These are phyloP conservation scores for Chaetomium fimeti DNA, from an alignment of 495 filamentous ascomycete species.

Conservation along the genomic window DNA sequence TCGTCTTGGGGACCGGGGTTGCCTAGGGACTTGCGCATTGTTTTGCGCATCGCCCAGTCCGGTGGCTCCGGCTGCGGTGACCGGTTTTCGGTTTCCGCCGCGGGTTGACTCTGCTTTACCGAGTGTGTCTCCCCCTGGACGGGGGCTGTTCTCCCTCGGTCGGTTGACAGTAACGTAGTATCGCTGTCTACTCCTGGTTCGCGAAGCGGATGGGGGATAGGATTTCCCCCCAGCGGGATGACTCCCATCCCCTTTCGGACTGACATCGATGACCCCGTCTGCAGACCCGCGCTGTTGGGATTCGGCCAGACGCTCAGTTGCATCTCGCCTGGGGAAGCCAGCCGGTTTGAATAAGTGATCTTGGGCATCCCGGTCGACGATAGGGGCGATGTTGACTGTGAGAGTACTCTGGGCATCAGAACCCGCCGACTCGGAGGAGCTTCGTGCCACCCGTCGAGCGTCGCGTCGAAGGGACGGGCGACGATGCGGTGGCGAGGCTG, in stretches of 20 bases:
- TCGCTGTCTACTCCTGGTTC: slow-evolving; percentile 29
- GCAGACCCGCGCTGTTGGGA: slow-evolving; percentile 26
- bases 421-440: slow-evolving; percentile 9
- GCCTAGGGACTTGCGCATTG: slow-evolving; percentile 24
- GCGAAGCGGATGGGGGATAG: slow-evolving; percentile 11
- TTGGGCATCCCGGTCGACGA: slow-evolving; percentile 20
- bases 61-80: background rate
- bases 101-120: background rate
- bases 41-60: slow-evolving; percentile 31
- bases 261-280: background rate
- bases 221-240: background rate
- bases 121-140: background rate
- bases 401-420: slow-evolving; percentile 6
- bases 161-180: slow-evolving; percentile 30
- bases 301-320: slow-evolving; percentile 43
- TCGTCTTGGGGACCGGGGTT: background rate
- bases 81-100: too few species aligned
- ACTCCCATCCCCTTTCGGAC: background rate
- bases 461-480: slow-evolving; percentile 26
- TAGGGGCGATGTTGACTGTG: slow-evolving; percentile 22
- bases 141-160: slow-evolving; percentile 10
- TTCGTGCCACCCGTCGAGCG: slow-evolving; percentile 17
- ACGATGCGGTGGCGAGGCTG: slow-evolving; percentile 11
- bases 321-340: slow-evolving; percentile 37
- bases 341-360: slow-evolving; percentile 25